These are phyloP conservation scores for Heterobasidion occidentale DNA, from an alignment of 1,284 basidiomycete species.

Conservation along the genomic window DNA sequence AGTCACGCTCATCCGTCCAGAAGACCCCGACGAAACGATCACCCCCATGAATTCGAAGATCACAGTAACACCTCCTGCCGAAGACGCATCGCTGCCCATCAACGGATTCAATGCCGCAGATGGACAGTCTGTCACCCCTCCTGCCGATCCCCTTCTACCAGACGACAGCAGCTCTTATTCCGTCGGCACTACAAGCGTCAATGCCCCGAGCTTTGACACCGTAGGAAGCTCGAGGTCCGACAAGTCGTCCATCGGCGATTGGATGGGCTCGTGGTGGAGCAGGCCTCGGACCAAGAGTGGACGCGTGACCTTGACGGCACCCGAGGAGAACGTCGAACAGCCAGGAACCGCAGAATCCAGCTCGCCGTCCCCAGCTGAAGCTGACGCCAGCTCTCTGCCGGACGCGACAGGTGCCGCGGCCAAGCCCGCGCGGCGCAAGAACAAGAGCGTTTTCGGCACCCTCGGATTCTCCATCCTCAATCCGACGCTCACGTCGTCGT, in stretches of 20 bases:
- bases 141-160: not conserved
- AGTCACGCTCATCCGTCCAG: slow-evolving; percentile 21
- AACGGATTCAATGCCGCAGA: not conserved
- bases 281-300: slow-evolving; percentile 25
- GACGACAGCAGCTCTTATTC: slow-evolving; percentile 10
- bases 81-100: not conserved
- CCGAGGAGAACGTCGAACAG: not conserved
- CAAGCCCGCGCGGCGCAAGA: slow-evolving; percentile 28
- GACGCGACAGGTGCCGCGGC: slow-evolving; percentile 7
- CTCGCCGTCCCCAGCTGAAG: not conserved
- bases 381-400: not conserved
- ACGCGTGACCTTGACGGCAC: not conserved
- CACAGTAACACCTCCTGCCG: slow-evolving; percentile 7
- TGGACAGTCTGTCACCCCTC: not conserved
- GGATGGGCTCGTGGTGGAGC: slow-evolving; percentile 63
- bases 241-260: slow-evolving; percentile 32
- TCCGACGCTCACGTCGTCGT: slow-evolving; percentile 24
- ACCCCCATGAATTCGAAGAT: slow-evolving; percentile 10
- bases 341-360: slow-evolving; percentile 2
- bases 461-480: slow-evolving; percentile 62
- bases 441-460: slow-evolving; percentile 60
- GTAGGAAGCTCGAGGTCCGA: slow-evolving; percentile 15
- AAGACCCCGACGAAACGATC: not conserved
- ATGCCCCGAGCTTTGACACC: slow-evolving; percentile 7
- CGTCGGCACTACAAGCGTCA: slow-evolving; percentile 4